Base-by-base conservation (phyloP, 2,329 filamentous ascomycete genomes). In the Ceratocystiopsis brevicomis region DNA sequence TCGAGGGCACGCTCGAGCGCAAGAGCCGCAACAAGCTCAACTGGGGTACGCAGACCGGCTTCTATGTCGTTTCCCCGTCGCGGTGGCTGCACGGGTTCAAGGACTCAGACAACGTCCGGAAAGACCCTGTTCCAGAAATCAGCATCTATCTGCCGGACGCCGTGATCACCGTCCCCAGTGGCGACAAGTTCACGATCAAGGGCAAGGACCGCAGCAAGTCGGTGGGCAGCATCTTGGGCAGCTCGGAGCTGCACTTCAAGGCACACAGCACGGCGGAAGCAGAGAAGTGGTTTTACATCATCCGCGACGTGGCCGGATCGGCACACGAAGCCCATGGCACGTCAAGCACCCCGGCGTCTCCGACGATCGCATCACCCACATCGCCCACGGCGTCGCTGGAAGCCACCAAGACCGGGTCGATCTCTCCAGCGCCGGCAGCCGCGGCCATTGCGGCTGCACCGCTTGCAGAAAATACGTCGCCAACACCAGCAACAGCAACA, bases 11-110 rank as follows among this genome's bases (percentile, higher is more conserved):
- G 0, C 71, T 98, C 40, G 85, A 95, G 66, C 80, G 85, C 56
- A 96, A 94, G 64, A 85, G 81, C 48, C 81, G 86, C 53, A 81
- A 93, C 59, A 78, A 93, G 61, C 73, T 85, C 32, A 71, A 71
- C 17, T 75, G 80, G 61, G 80, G 81, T 46, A 90, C 83, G 61
- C 78, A 76, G 49, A 74, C 81, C 0, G 76, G 73, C 44, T 94
- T 92, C 68, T 98, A 94, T 57, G 88, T 90, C 45, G 76, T 96
- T 40, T 93, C 86, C 0, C 81, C 85, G 0, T 73, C 82, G 45
- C 85, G 83, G 55, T 98, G 80, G 63, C 64, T 98, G 46, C 90
- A 98, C 64, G 87, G 95, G 61, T 98, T 93, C 69, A 93, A 93
- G 63, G 86, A 92, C 55, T 81, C 83, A 56, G 88, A 96, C 54